A percentile compares a stretch with the other conserved stretches of the same genome.
phyloP scores from a whole-genome alignment of 805 yeast genomes.

The Myxozyma vanderwaltii region DNA sequence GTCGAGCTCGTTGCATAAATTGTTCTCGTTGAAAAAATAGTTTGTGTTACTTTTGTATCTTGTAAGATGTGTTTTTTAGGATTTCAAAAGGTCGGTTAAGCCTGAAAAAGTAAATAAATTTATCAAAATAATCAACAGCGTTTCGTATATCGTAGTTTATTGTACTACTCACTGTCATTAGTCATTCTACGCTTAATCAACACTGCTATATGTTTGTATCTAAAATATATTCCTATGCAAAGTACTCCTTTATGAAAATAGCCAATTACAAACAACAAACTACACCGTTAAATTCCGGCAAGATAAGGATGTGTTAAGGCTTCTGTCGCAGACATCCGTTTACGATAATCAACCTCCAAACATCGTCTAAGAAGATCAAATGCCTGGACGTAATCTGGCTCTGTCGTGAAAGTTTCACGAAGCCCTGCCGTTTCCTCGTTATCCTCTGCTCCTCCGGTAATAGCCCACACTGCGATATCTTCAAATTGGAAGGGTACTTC shows the following conservation, averaged over 20 bases:
- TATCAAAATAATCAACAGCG: not conserved
- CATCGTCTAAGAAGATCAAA: conserved; percentile 54
- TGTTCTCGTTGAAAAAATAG: not conserved
- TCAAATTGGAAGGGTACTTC: conserved; percentile 47
- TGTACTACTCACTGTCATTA: no score
- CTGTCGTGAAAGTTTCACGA: not conserved
- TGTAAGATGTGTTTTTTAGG: conserved; percentile 18
- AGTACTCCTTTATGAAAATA: not conserved
- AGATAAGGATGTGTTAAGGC: conserved; percentile 48
- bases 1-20: conserved; percentile 97
- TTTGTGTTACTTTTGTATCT: conserved; percentile 18
- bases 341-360: conserved; percentile 66
- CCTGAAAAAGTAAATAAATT: conserved; percentile 27
- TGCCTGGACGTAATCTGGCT: conserved; percentile 36
- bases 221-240: not conserved
- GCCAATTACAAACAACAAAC: not conserved
- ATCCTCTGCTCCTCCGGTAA: conserved; percentile 17
- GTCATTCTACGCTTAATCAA: no score
- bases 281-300: not conserved
- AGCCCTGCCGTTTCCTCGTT: conserved; percentile 1
- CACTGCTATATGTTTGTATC: not conserved
- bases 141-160: not conserved
- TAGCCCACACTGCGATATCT: conserved; percentile 49
- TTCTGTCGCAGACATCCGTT: conserved; percentile 65
- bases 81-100: conserved; percentile 26